Evolutionary conservation across 129 eudicot genomes (phyloP), one percentile per base, ranked within the genome.

Genomic region (Ambrosia trifida): DNA sequence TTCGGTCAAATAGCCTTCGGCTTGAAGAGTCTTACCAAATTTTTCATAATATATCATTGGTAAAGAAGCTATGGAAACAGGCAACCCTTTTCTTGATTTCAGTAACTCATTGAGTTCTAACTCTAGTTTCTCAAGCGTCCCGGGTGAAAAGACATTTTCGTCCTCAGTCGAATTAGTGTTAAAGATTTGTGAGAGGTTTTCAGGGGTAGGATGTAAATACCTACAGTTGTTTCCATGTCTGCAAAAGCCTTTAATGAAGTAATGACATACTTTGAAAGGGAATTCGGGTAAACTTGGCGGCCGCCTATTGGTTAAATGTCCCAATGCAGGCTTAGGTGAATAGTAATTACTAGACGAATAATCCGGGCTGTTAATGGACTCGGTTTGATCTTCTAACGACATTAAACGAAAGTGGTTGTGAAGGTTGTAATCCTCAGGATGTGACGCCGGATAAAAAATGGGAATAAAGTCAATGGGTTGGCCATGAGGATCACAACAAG

Each of bases 1-100:
- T 76, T 94, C 98, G 1, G 98, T 94, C 38, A 89, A 85, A 66
- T 94, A 94, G 54, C 96, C 96, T 72, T 89, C 96, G 2, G 95
- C 96, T 66, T 87, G 96, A 67, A 87, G 78, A 1, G 73, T 49
- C 76, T 43, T 86, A 56, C 88, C 86, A 41, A 79, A 86, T 19
- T 73, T 84, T 33, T 82, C 88, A 70, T 83, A 82, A 69, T 89
- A 89, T 20, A 86, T 14, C 73, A 78, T 78, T 2, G 96, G 96
- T 54, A 89, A 76, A 11, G 82, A 84, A 68, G 93, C 85, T 33
- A 84, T 80, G 1, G 96, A 82, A 28, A 89, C 81, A 1, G 96
- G 96, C 14, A 68, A 68, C 17, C 93, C 90, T 65, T 79, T 75
- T 66, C 83, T 72, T 4, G 84, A 75, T 80, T 76, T 86, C 80